Conservation (phyloP, 306 rosid genomes). For the Cyamopsis tetragonoloba region DNA sequence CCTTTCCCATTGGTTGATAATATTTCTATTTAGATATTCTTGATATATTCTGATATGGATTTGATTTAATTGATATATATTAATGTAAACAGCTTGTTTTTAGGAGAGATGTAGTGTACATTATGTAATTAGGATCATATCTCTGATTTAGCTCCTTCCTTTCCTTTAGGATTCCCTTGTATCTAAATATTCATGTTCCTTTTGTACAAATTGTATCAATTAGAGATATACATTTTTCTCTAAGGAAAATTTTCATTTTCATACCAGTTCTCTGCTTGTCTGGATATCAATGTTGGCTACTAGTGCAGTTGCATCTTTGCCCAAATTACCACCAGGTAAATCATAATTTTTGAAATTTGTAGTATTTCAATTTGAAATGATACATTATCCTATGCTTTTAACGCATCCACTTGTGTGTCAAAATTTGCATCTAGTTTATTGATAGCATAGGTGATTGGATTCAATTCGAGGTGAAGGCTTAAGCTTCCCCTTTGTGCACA, state of each 20-base stretch:
- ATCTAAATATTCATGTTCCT: too few species aligned
- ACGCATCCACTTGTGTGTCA: neutral
- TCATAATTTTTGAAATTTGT: neutral
- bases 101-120: too few species aligned
- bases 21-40: slow-evolving; percentile 16
- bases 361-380: neutral
- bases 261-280: slow-evolving; percentile 14
- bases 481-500: neutral
- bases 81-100: too few species aligned
- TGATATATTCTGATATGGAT: neutral
- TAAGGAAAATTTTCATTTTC: neutral
- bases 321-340: slow-evolving; percentile 42
- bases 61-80: too few species aligned
- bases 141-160: too few species aligned
- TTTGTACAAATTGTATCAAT: too few species aligned
- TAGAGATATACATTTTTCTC: too few species aligned
- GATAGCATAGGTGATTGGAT: neutral
- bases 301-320: slow-evolving; percentile 33
- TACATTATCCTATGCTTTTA: neutral
- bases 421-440: slow-evolving; percentile 19
- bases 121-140: too few species aligned
- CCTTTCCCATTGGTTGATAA: slow-evolving; percentile 1
- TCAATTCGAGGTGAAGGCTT: slow-evolving; percentile 8
- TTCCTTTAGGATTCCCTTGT: too few species aligned
- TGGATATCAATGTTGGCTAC: slow-evolving; percentile 32